These are phyloP conservation scores for Pyrenochaeta sp. DNA, from an alignment of 2,329 filamentous ascomycete genomes.

Conservation along the genomic window DNA sequence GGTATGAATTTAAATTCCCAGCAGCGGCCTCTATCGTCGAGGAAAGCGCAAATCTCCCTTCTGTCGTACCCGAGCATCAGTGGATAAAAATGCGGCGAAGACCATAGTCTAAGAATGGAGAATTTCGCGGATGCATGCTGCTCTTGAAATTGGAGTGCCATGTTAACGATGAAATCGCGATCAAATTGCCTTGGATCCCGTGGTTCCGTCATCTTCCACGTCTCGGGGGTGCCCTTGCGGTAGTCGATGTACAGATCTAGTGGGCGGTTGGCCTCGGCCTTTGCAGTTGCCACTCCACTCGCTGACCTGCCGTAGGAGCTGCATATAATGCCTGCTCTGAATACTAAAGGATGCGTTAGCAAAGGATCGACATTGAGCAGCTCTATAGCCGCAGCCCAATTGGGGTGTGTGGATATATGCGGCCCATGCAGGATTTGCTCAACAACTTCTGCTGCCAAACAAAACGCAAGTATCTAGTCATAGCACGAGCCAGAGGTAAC, in stretches of 20 bases:
- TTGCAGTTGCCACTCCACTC: conserved; percentile 50
- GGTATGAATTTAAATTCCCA: conserved; percentile 61
- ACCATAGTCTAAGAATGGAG: conserved; percentile 58
- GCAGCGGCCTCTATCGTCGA: conserved; percentile 51
- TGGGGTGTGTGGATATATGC: too few species aligned
- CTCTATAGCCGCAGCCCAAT: not conserved
- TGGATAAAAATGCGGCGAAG: conserved; percentile 60
- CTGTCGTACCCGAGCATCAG: conserved; percentile 55
- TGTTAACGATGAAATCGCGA: conserved; percentile 39
- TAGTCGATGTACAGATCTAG: conserved; percentile 51
- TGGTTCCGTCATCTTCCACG: conserved; percentile 33
- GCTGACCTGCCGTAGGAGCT: conserved; percentile 34
- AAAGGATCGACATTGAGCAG: not conserved
- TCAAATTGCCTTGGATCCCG: conserved; percentile 47
- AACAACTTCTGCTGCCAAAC: too few species aligned
- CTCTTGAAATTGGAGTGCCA: conserved; percentile 40
- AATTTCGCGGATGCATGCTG: conserved; percentile 47
- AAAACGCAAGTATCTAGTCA: too few species aligned
- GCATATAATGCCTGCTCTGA: conserved; percentile 56
- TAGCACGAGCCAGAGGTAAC: too few species aligned
- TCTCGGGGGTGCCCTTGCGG: conserved; percentile 27
- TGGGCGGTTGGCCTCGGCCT: conserved; percentile 40
- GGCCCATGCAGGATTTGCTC: too few species aligned
- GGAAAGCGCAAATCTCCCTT: conserved; percentile 49
- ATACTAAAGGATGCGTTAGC: conserved; percentile 46